A percentile compares a stretch with the other conserved stretches of the same genome.
phyloP scores from a whole-genome alignment of 208 protist species.

The Trypanosoma brucei region DNA sequence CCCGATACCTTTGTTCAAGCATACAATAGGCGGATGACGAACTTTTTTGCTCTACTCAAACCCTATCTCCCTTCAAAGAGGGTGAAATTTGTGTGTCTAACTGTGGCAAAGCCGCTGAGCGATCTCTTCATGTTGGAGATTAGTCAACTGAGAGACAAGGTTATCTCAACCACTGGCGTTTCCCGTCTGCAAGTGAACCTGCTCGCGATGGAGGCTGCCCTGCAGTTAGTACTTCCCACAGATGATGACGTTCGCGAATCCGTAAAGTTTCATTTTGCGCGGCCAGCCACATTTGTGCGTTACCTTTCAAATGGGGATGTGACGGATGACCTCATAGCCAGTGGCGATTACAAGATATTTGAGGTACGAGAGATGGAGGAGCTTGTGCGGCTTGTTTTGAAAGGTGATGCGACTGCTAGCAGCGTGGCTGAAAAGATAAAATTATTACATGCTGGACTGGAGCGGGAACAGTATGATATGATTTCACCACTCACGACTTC shows the following conservation, averaged over 20 bases:
- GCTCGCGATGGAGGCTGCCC: constrained; percentile 67
- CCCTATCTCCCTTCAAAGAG: constrained; percentile 54
- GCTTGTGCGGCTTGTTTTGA: constrained; percentile 77
- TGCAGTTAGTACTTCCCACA: constrained; percentile 66
- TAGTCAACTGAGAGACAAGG: constrained; percentile 77
- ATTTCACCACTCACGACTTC: background rate
- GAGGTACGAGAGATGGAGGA: constrained; percentile 59
- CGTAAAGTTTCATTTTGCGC: constrained; percentile 54
- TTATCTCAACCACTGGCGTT: constrained; percentile 59
- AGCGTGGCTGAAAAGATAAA: constrained; percentile 49
- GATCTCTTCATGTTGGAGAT: constrained; percentile 76
- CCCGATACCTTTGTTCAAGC: constrained; percentile 85
- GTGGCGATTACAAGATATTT: constrained; percentile 66
- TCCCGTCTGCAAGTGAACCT: constrained; percentile 58
- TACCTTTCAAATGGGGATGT: constrained; percentile 78
- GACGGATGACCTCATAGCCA: constrained; percentile 72
- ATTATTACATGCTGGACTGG: constrained; percentile 49
- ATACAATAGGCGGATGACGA: constrained; percentile 65
- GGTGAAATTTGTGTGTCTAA: constrained; percentile 71
- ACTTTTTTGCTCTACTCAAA: constrained; percentile 64
- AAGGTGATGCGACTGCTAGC: constrained; percentile 62
- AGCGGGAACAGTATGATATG: background rate
- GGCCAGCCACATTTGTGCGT: constrained; percentile 66
- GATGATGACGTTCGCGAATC: constrained; percentile 67
- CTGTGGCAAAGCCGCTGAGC: constrained; percentile 61